Base-by-base conservation (phyloP, 1,284 basidiomycete species). In the Boletus nobilissimus region DNA sequence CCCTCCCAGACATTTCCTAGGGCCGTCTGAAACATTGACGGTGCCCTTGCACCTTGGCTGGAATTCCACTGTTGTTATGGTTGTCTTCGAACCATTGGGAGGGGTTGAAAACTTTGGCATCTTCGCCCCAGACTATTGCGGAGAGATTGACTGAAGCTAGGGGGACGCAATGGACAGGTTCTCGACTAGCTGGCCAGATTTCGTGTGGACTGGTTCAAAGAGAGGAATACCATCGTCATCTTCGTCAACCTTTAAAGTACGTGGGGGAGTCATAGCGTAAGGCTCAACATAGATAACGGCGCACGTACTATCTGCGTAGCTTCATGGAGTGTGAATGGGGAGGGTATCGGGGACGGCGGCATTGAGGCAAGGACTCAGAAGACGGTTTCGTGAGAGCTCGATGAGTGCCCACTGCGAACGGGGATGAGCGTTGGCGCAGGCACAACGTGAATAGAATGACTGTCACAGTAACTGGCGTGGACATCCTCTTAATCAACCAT, bases 161-260 rank as follows among this genome's bases (percentile, higher is more conserved):
- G 0, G 91, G 87, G 0, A 88, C 10, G 85, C 80, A 60, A 92
- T 83, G 3, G 85, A 75, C 51, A 92, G 78, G 62, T 83, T 85
- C 51, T 86, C 83, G 29, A 89, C 84, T 0, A 81, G 76, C 48
- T 87, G 76, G 3, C 90, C 90, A 3, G 85, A 79, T 8, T 82
- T 73, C 2, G 88, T 88, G 34, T 43, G 67, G 10, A 72, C 36
- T 4, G 77, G 73, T 48, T 76, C 69, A 19, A 72, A 71, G n/a
- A 92, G 88, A 0, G 91, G 91, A 29, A 92, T 87, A 0, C 91
- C 81, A 75, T n/a, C n/a, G n/a, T 92, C 90, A 80, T 92, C 90
- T 86, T 92, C 83, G 57, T 82, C 76, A 2, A n/a, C 91, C 72
- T 79, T 22, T 32, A 39, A 22, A 40, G 9, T 22, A 32, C 13